Evolutionary conservation across 495 filamentous ascomycete genomes (phyloP), one percentile per base, ranked within the genome.

Genomic region (Choiromyces venosus): DNA sequence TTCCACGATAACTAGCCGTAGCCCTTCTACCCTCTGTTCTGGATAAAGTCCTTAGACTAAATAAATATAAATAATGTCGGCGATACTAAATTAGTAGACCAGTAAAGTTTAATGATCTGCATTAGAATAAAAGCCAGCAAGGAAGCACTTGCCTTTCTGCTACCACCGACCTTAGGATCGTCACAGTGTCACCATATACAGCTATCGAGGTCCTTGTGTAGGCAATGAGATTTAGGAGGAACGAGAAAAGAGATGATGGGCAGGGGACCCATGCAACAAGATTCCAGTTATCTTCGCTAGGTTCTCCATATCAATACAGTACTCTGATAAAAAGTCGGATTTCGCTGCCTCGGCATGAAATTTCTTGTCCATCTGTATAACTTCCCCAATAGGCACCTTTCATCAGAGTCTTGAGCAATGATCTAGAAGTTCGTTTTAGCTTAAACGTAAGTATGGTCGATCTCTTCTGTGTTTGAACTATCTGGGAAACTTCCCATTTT

Each of bases 281-380:
- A 82, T 94, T 93, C 78, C 85, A 84, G 36, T 86, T 85, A 40
- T 89, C 81, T 42, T 80, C 84, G 83, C 93, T 87, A 40, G 91
- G 91, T 38, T 81, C 82, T 19, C 91, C 91, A 80, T 91, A 94
- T 92, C 92, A 95, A 83, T 94, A 93, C 92, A 95, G 83, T 94
- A 93, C 87, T 96, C 95, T 78, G 96, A 83, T 79, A 97, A 85
- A n/a, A 93, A 93, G 1, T 92, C 93, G 75, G 89, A 90, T 42
- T 84, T 84, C 6, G 87, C 89, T 16, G 93, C 93, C 82, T 96
- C 92, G 37, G 85, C 84, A 78, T 96, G 93, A 18, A 92, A 91
- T 65, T 87, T 86, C 76, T 87, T 87, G 81, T 97, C 93, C 72
- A 96, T 83, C 25, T 83, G 9, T n/a, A 8, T 52, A 52, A 46